phyloP scores from a whole-genome alignment of 192 early-diverging fungal genomes.

The Ramicandelaber brevisporus region DNA sequence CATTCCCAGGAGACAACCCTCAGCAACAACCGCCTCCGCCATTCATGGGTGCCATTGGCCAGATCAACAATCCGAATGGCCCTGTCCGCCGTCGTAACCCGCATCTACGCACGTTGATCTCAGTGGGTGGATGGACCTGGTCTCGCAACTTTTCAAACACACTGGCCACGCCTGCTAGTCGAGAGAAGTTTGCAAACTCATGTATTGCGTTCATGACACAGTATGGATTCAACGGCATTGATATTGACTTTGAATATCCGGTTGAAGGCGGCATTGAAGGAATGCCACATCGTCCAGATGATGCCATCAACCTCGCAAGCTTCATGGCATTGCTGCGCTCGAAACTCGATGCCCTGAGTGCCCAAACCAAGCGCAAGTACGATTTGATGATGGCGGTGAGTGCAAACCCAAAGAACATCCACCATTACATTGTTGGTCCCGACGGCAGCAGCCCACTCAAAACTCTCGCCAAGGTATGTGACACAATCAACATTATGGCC shows the following conservation, averaged over 20 bases:
- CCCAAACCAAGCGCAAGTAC: conserved; percentile 23
- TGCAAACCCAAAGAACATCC: conserved; percentile 30
- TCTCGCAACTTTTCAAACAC: conserved; percentile 41
- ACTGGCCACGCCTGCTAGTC: conserved; percentile 16
- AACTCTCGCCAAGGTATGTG: conserved; percentile 34
- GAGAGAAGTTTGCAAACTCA: conserved; percentile 30
- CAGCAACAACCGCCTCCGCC: too few relatives aligned
- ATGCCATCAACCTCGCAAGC: conserved; percentile 50
- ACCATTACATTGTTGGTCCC: too few relatives aligned
- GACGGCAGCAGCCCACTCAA: too few relatives aligned
- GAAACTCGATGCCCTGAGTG: conserved; percentile 21
- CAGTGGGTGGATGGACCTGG: conserved; percentile 59
- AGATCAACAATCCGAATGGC: conserved; percentile 28
- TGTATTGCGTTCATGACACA: conserved; percentile 13
- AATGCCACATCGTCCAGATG: conserved; percentile 30
- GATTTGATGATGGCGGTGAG: conserved; percentile 42
- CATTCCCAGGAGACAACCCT: conserved; percentile 26
- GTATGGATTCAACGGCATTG: conserved; percentile 23
- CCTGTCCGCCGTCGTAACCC: conserved; percentile 23
- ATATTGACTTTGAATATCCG: conserved; percentile 65
- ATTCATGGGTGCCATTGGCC: conserved; percentile 28
- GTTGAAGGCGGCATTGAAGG: conserved; percentile 30
- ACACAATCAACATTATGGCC: conserved; percentile 78
- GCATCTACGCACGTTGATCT: conserved; percentile 37
- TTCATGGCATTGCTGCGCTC: conserved; percentile 48